Conservation (phyloP, 345 rosid species). For the Litchi chinensis region DNA sequence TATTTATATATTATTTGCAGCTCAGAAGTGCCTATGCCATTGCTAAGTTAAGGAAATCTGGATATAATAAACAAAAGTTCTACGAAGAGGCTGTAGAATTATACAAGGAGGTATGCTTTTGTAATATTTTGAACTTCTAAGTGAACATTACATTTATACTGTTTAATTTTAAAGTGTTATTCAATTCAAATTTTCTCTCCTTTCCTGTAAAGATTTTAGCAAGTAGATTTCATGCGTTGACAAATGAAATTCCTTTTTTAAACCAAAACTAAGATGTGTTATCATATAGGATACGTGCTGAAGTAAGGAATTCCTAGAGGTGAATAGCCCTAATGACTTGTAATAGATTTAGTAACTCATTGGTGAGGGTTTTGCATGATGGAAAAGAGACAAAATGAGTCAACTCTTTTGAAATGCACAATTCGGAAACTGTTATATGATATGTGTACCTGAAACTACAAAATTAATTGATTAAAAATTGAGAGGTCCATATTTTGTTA, state of each 20-base stretch:
- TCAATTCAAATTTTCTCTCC: not conserved
- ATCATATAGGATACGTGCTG: not conserved
- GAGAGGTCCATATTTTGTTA: not conserved
- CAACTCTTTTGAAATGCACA: not conserved
- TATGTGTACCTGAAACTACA: not conserved
- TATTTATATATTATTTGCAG: constrained; percentile 44
- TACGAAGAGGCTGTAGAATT: constrained; percentile 72
- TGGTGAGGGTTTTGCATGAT: constrained; percentile 1
- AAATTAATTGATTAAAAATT: not conserved
- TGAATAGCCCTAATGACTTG: not conserved
- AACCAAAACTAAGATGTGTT: constrained; percentile 2
- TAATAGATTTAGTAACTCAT: not conserved
- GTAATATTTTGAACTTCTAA: not conserved
- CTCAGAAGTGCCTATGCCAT: constrained; percentile 87
- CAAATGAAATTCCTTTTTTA: not conserved
- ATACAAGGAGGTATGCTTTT: constrained; percentile 68
- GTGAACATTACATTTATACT: not conserved
- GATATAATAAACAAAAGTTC: constrained; percentile 77
- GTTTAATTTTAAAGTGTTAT: not conserved
- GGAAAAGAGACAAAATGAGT: not conserved
- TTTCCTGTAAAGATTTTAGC: not conserved
- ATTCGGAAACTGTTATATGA: not conserved
- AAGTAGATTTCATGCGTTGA: not conserved
- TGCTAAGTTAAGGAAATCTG: constrained; percentile 77
- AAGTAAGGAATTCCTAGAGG: not conserved